Percentiles rank a stretch among this genome's conserved stretches.
phyloP scores from a whole-genome alignment of 1,284 basidiomycete genomes.

The Anthracocystis setariae region DNA sequence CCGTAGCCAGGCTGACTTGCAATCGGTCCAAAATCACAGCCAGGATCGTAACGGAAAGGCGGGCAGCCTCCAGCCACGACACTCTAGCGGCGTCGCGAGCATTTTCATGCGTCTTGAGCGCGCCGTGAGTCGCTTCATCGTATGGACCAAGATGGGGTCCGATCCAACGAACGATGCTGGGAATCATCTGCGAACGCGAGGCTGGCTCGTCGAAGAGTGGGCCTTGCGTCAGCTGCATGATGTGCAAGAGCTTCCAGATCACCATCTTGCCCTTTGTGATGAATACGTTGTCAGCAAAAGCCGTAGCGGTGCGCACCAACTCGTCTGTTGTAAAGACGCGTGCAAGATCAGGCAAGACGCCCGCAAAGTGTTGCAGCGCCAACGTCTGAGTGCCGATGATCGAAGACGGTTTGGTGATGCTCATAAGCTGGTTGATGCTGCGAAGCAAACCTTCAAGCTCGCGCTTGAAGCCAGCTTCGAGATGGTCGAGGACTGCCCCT shows the following conservation, averaged over 20 bases:
- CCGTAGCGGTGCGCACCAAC: constrained; percentile 73
- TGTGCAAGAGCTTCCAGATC: constrained; percentile 92
- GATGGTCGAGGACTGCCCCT: constrained; percentile 83
- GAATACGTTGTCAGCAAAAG: constrained; percentile 84
- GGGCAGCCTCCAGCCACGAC: constrained; percentile 86
- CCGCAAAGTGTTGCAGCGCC: constrained; percentile 87
- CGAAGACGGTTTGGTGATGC: constrained; percentile 78
- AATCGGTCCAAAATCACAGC: constrained; percentile 92
- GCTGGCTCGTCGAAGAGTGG: constrained; percentile 85
- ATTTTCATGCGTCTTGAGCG: constrained; percentile 41
- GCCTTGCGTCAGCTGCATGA: constrained; percentile 87
- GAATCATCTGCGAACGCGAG: constrained; percentile 82
- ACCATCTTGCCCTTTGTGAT: constrained; percentile 83
- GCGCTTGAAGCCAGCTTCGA: constrained; percentile 84
- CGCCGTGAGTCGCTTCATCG: constrained; percentile 70
- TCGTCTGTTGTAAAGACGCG: constrained; percentile 58
- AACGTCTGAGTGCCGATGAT: constrained; percentile 90
- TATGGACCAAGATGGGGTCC: constrained; percentile 93
- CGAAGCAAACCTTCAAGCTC: constrained; percentile 73
- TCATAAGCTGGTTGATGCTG: constrained; percentile 90
- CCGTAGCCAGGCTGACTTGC: constrained; percentile 69
- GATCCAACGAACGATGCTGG: constrained; percentile 89
- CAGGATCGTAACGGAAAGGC: constrained; percentile 72
- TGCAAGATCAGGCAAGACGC: constrained; percentile 83
- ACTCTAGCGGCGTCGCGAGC: constrained; percentile 74